Evolutionary conservation across 2,329 filamentous ascomycete genomes (phyloP).

Genomic region (Tricladium varicosporioides): DNA sequence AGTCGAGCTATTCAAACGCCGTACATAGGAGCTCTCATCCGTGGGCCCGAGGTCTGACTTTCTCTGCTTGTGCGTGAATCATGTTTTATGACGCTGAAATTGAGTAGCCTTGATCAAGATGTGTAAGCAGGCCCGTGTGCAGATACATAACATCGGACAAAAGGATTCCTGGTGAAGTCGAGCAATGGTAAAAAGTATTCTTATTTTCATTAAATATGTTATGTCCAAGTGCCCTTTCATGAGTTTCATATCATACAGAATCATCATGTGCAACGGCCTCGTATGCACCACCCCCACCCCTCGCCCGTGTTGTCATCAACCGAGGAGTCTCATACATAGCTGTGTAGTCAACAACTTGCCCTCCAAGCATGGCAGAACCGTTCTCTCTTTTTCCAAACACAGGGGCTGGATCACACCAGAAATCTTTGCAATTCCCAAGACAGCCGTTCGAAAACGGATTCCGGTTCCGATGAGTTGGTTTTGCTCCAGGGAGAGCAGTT

Average conservation of each 20-base stretch:
- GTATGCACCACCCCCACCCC: constrained; percentile 25
- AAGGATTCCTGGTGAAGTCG: background rate
- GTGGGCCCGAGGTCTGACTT: too few relatives aligned
- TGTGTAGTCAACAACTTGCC: constrained; percentile 80
- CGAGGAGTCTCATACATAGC: constrained; percentile 81
- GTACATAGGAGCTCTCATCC: too few relatives aligned
- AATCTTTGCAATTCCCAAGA: constrained; percentile 89
- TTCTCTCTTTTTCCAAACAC: constrained; percentile 73
- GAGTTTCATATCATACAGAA: constrained; percentile 21
- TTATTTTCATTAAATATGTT: constrained; percentile 6
- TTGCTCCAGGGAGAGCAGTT: constrained; percentile 74
- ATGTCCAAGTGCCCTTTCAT: background rate
- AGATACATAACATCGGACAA: too few relatives aligned
- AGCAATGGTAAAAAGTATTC: background rate
- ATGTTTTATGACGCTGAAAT: too few relatives aligned
- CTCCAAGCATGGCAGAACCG: constrained; percentile 74
- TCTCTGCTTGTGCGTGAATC: too few relatives aligned
- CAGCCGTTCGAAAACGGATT: constrained; percentile 87
- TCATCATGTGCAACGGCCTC: constrained; percentile 31
- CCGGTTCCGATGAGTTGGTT: constrained; percentile 45
- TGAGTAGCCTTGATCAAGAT: too few relatives aligned
- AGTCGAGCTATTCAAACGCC: too few relatives aligned
- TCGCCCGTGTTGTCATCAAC: constrained; percentile 20
- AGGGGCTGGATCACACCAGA: constrained; percentile 89
- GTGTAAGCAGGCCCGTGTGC: too few relatives aligned